These are phyloP conservation scores for Aphanocladium album DNA, from an alignment of 2,329 filamentous ascomycete species.

Conservation along the genomic window DNA sequence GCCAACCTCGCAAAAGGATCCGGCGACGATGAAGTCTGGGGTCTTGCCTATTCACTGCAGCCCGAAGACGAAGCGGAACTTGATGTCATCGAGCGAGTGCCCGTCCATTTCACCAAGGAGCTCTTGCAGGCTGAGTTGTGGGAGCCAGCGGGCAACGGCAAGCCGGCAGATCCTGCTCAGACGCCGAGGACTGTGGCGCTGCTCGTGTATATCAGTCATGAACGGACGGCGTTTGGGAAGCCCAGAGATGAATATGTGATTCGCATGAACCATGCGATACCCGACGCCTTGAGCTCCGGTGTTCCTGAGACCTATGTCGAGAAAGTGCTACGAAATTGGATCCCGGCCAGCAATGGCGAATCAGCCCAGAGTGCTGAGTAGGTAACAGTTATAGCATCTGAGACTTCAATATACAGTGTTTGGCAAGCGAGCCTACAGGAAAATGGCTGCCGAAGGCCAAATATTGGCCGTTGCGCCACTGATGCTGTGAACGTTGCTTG, in stretches of 20 bases:
- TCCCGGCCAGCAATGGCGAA: not conserved
- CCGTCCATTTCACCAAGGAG: not conserved
- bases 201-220: constrained; percentile 1
- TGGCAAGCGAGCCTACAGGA: too few species aligned
- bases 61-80: constrained; percentile 2
- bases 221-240: not conserved
- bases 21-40: constrained; percentile 1
- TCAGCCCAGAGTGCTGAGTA: too few species aligned
- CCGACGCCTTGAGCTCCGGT: constrained; percentile 1
- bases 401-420: too few species aligned
- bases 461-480: too few species aligned
- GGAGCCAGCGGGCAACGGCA: not conserved
- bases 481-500: too few species aligned
- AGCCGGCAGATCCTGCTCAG: not conserved
- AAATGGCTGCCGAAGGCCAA: too few species aligned
- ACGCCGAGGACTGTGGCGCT: not conserved
- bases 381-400: too few species aligned
- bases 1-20: not conserved
- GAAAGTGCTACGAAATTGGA: constrained; percentile 3
- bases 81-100: not conserved
- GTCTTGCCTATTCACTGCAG: not conserved
- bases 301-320: not conserved
- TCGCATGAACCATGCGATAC: constrained; percentile 1
- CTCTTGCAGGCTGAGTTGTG: not conserved
- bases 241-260: constrained; percentile 3